Percentiles rank a stretch among this genome's conserved stretches.
Evolutionary conservation across 495 filamentous ascomycete genomes (phyloP).

Genomic region (Penicillium atrosanguineum): DNA sequence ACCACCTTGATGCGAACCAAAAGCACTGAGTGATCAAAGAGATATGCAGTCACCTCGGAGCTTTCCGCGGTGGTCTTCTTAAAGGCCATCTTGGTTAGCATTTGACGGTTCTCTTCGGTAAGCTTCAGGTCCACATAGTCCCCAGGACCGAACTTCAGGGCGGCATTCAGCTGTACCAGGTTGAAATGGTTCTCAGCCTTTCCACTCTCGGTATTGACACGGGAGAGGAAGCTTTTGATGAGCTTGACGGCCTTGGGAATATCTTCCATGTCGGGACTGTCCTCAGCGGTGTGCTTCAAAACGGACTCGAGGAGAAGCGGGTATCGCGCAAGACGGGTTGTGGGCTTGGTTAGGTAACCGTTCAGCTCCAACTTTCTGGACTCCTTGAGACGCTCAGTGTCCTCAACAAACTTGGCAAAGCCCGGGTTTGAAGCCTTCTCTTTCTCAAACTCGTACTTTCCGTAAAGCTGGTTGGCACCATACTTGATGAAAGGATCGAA

Average conservation of each 20-base stretch:
- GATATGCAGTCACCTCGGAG: slow-evolving; percentile 86
- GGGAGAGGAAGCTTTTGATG: slow-evolving; percentile 82
- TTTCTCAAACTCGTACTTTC: slow-evolving; percentile 97
- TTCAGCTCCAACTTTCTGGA: slow-evolving; percentile 96
- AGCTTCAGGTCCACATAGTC: slow-evolving; percentile 93
- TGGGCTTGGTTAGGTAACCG: slow-evolving; percentile 97
- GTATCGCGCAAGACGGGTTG: slow-evolving; percentile 92
- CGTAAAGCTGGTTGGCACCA: slow-evolving; percentile 92
- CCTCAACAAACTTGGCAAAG: slow-evolving; percentile 92
- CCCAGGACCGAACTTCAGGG: slow-evolving; percentile 80
- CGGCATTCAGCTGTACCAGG: slow-evolving; percentile 81
- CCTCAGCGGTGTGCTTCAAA: slow-evolving; percentile 80
- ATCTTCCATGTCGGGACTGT: slow-evolving; percentile 84
- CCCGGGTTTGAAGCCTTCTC: slow-evolving; percentile 82
- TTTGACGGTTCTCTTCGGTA: slow-evolving; percentile 87
- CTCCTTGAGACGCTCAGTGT: slow-evolving; percentile 93
- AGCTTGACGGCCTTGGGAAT: slow-evolving; percentile 81
- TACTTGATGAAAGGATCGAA: slow-evolving; percentile 98
- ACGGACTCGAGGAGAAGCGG: slow-evolving; percentile 92
- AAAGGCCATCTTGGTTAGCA: slow-evolving; percentile 86
- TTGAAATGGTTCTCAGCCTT: slow-evolving; percentile 99
- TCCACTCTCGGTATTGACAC: slow-evolving; percentile 92
- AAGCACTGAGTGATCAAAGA: slow-evolving; percentile 95
- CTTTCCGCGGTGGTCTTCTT: slow-evolving; percentile 89
- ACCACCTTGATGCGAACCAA: slow-evolving; percentile 83